Evolutionary conservation across 2,329 filamentous ascomycete genomes (phyloP), one percentile per base, ranked within the genome.

Genomic region (Simplicillium sp.): DNA sequence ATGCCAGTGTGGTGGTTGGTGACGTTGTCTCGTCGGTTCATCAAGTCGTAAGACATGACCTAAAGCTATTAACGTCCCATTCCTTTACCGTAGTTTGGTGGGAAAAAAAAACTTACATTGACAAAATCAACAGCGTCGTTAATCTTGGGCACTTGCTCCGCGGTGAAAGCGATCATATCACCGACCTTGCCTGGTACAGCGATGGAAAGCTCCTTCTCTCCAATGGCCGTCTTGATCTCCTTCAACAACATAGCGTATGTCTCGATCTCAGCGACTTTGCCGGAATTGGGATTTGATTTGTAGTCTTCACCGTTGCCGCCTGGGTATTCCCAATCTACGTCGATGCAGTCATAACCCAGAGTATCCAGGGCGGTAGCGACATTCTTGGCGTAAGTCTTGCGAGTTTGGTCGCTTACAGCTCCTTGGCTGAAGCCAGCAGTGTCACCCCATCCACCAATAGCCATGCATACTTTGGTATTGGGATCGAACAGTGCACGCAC

Each of bases 41-140:
- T 81, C 37, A 87, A 55, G 53, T 87, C 82, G 55, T 86, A 86
- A 8, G 73, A 70, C 81, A 85, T 85, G 47, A 86, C 61, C 59
- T 62, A 3, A 20, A 14, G 13, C 8, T 1, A 29, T 29, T 25
- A 20, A 28, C 35, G 11, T 13, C n/a, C 29, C 7, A 2, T 16
- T 16, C 7, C 20, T 34, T 29, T 18, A 20, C n/a, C 14, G 8
- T 34, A 11, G 41, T 34, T 29, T 8, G n/a, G 14, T 13, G 8
- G 4, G 25, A n/a, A 14, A 14, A 49, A 48, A n/a, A 14, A 14
- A 49, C 48, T 42, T 36, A 61, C 61, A 37, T 85, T 85, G 52
- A 85, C 66, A 51, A 78, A 81, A 54, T 86, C 79, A 14, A 84
- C 70, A 2, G 67, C 65, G 11, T 62, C 54, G 63, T 73, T 75